A percentile compares a stretch with the other conserved stretches of the same genome.
Evolutionary conservation across 129 eudicot genomes (phyloP).

Genomic region (Centella asiatica): DNA sequence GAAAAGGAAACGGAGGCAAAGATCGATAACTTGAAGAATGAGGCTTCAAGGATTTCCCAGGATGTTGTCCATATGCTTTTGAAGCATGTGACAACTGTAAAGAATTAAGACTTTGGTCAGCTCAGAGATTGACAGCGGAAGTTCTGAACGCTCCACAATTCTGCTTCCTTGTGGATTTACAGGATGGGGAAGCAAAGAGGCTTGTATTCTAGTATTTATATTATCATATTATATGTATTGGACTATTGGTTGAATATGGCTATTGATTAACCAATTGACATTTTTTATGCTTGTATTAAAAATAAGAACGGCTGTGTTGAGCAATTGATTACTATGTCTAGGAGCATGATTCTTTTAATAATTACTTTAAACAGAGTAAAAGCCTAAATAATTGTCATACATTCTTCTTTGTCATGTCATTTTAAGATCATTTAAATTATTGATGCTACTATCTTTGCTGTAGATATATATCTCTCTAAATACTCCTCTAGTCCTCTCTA

Average conservation of each 20-base stretch:
- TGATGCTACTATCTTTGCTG: not conserved
- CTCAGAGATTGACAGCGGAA: not conserved
- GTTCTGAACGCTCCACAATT: not conserved
- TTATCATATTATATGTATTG: no score
- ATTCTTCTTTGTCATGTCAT: not conserved
- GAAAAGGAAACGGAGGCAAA: conserved; percentile 67
- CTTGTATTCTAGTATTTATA: conserved; percentile 18
- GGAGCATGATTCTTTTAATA: not conserved
- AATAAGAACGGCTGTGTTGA: no score
- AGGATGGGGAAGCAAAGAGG: conserved; percentile 1
- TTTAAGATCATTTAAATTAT: not conserved
- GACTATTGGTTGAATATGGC: conserved; percentile 9
- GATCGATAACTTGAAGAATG: conserved; percentile 46
- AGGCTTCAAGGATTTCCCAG: conserved; percentile 52
- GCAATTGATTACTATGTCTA: not conserved
- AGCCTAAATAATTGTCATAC: not conserved
- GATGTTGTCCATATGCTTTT: conserved; percentile 71
- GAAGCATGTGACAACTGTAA: conserved; percentile 57
- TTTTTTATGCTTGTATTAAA: no score
- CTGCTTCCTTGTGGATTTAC: not conserved
- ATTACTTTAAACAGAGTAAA: not conserved
- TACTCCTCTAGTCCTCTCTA: no score
- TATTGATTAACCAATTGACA: no score
- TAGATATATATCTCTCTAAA: no score
- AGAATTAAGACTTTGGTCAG: conserved; percentile 21